These are phyloP conservation scores for Boletus rubescentipes DNA, from an alignment of 768 basidiomycete species.

Conservation along the genomic window DNA sequence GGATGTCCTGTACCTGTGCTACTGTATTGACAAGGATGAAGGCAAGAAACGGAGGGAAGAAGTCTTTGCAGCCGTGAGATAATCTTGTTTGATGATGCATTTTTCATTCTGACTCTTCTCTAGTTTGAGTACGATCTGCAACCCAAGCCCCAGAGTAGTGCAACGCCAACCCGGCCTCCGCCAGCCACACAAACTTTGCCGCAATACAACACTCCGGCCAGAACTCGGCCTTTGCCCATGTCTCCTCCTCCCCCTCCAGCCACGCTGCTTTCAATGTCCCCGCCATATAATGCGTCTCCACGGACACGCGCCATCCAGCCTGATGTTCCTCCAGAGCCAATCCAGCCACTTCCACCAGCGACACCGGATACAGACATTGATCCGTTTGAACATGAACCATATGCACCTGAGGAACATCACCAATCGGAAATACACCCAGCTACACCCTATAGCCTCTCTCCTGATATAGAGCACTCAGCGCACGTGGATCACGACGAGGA, in stretches of 20 bases:
- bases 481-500: constrained; percentile 21
- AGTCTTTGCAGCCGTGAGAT: constrained; percentile 55
- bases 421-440: constrained; percentile 13
- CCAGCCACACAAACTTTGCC: constrained; percentile 5
- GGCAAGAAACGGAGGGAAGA: constrained; percentile 51
- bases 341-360: constrained; percentile 15
- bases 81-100: background rate
- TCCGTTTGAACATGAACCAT: constrained; percentile 34
- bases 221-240: constrained; percentile 4
- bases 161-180: constrained; percentile 17
- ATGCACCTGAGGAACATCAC: constrained; percentile 20
- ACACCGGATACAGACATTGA: constrained; percentile 33
- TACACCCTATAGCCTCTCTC: constrained; percentile 30
- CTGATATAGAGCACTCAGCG: constrained; percentile 12
- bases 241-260: constrained; percentile 12
- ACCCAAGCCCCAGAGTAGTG: constrained; percentile 10
- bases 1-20: constrained; percentile 66
- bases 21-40: constrained; percentile 60
- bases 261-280: constrained; percentile 11
- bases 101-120: constrained; percentile 4
- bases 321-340: constrained; percentile 11
- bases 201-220: constrained; percentile 12
- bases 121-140: constrained; percentile 43
- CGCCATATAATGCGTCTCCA: constrained; percentile 2
- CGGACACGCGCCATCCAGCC: constrained; percentile 4